Conservation (phyloP, 352 stramenopile species). For the Globisporangium spinosum region DNA sequence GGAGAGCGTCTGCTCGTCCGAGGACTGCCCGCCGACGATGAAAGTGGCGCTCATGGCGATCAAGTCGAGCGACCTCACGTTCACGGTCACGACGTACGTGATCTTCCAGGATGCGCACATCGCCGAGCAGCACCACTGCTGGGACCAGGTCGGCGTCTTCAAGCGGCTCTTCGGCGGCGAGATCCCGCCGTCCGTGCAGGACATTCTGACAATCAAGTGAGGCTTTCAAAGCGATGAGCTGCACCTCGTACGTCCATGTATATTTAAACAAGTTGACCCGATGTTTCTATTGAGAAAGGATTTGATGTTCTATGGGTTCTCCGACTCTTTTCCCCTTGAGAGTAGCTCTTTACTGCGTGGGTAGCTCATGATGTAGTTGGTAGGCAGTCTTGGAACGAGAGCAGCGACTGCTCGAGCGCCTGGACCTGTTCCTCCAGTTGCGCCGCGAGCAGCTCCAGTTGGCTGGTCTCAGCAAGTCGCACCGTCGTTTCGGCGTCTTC, state of each 20-base stretch:
- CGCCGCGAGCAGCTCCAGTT: constrained; percentile 21
- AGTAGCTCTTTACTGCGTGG: background rate
- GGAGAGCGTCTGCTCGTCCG: constrained; percentile 54
- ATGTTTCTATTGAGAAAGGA: constrained; percentile 3
- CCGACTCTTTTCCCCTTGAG: constrained; percentile 1
- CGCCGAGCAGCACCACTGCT: constrained; percentile 76
- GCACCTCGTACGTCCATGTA: constrained; percentile 2
- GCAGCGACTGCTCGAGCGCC: constrained; percentile 26
- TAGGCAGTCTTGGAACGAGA: background rate
- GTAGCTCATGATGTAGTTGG: background rate
- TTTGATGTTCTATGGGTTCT: constrained; percentile 2
- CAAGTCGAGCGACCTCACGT: constrained; percentile 79
- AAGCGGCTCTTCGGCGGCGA: constrained; percentile 77
- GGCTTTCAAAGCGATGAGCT: background rate
- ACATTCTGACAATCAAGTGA: constrained; percentile 46
- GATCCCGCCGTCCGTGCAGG: constrained; percentile 51
- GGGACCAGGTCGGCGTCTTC: constrained; percentile 80
- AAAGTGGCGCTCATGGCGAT: constrained; percentile 63
- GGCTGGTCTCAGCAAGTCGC: constrained; percentile 44
- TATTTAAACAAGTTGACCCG: constrained; percentile 16
- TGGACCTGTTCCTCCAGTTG: constrained; percentile 24
- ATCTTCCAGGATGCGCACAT: constrained; percentile 74
- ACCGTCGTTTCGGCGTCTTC: constrained; percentile 75
- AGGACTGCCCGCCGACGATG: constrained; percentile 71
- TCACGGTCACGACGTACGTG: constrained; percentile 82